Percentiles rank a stretch among this genome's conserved stretches.
phyloP scores from a whole-genome alignment of 306 rosid species.

The Senna siamea region DNA sequence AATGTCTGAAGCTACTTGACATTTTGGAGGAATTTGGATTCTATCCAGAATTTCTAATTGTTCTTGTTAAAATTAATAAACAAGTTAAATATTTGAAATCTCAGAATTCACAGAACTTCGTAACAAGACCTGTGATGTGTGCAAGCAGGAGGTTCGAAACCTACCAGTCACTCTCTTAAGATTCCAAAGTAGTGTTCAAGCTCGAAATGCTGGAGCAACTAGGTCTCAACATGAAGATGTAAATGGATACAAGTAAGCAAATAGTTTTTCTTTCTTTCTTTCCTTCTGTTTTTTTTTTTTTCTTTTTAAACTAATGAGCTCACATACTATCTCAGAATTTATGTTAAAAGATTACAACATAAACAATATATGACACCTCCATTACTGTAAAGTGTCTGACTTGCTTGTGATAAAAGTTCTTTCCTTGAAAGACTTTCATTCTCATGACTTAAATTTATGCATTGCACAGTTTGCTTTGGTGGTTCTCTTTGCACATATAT shows the following conservation, averaged over 20 bases:
- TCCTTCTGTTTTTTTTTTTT: no score
- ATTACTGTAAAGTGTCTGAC: no score
- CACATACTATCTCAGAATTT: conserved; percentile 28
- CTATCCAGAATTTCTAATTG: no score
- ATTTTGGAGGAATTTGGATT: no score
- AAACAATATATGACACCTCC: no score
- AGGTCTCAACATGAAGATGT: conserved; percentile 60
- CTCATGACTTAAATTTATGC: conserved; percentile 61
- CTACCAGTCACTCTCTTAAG: conserved; percentile 87
- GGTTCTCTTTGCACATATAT: conserved; percentile 92
- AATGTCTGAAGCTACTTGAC: no score
- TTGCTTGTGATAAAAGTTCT: neutral
- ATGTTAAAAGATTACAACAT: no score
- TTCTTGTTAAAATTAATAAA: no score
- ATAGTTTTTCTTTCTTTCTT: neutral
- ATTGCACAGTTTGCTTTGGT: conserved; percentile 84
- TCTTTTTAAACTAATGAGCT: no score
- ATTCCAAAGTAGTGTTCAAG: conserved; percentile 72
- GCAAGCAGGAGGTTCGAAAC: conserved; percentile 89
- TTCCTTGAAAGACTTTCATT: neutral
- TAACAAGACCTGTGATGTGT: conserved; percentile 91
- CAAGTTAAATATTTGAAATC: no score
- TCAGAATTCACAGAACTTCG: no score
- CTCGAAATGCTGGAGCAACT: conserved; percentile 55
- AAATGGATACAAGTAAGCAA: conserved; percentile 70